Evolutionary conservation across 2,329 filamentous ascomycete genomes (phyloP).

Genomic region (Xylaria arbuscula): DNA sequence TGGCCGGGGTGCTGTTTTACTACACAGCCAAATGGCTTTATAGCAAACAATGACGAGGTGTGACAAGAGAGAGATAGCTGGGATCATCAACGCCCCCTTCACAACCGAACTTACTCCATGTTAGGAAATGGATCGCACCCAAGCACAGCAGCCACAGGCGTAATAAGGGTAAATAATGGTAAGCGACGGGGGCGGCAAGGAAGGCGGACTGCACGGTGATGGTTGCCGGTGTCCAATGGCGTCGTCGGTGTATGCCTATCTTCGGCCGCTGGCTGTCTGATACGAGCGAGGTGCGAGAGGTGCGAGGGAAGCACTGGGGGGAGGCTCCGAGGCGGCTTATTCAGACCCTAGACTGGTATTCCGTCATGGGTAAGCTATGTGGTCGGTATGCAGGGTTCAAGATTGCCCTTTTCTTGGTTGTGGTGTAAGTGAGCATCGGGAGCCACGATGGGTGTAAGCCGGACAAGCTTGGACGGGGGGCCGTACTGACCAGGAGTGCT

Average conservation of each 20-base stretch:
- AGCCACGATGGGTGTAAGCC: background rate
- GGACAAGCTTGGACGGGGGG: conserved; percentile 10
- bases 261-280: background rate
- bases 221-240: conserved; percentile 32
- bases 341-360: conserved; percentile 27
- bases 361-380: conserved; percentile 16
- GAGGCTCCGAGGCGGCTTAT: conserved; percentile 18
- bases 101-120: conserved; percentile 43
- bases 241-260: conserved; percentile 7
- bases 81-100: conserved; percentile 10
- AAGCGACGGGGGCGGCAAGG: conserved; percentile 26
- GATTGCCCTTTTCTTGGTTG: conserved; percentile 7
- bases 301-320: background rate
- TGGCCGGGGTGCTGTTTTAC: background rate
- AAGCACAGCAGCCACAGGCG: conserved; percentile 32
- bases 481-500: background rate
- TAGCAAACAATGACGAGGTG: conserved; percentile 14
- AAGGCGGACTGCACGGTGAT: conserved; percentile 30
- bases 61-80: background rate
- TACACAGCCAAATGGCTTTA: conserved; percentile 14
- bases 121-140: conserved; percentile 34
- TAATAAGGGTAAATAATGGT: conserved; percentile 24
- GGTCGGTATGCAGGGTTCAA: conserved; percentile 25
- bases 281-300: conserved; percentile 12
- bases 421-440: background rate